Evolutionary conservation across 2,329 filamentous ascomycete species (phyloP).

Genomic region (Penicillium occitanis): DNA sequence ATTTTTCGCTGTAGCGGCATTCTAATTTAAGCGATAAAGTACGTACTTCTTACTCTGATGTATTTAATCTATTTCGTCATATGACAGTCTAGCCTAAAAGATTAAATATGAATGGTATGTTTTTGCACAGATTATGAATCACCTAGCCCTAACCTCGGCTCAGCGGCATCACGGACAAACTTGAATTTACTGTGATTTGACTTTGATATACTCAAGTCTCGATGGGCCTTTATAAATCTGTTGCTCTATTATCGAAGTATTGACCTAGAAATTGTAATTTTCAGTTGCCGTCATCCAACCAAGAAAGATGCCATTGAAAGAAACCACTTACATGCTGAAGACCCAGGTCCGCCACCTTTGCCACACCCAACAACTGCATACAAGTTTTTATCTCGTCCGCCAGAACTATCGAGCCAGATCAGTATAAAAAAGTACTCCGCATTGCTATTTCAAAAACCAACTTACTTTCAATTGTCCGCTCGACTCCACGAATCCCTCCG

Average conservation of each 20-base stretch:
- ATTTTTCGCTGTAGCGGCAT: background rate
- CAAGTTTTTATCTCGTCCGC: conserved; percentile 66
- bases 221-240: conserved; percentile 82
- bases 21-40: background rate
- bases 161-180: too few relatives aligned
- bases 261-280: conserved; percentile 58
- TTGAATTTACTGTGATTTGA: background rate
- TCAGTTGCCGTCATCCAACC: background rate
- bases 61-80: too few relatives aligned
- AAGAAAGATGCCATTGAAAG: background rate
- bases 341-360: conserved; percentile 70
- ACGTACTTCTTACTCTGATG: background rate
- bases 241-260: conserved; percentile 74
- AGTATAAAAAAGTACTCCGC: background rate
- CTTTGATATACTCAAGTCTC: conserved; percentile 49
- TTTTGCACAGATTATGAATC: too few relatives aligned
- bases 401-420: conserved; percentile 48
- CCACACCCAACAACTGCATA: conserved; percentile 71
- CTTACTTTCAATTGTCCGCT: conserved; percentile 63
- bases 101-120: too few relatives aligned
- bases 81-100: too few relatives aligned
- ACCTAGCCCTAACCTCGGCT: background rate
- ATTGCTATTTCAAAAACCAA: conserved; percentile 24
- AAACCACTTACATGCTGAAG: conserved; percentile 67
- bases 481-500: conserved; percentile 64